Evolutionary conservation across 768 basidiomycete species (phyloP).

Genomic region (Naematelia encephala): DNA sequence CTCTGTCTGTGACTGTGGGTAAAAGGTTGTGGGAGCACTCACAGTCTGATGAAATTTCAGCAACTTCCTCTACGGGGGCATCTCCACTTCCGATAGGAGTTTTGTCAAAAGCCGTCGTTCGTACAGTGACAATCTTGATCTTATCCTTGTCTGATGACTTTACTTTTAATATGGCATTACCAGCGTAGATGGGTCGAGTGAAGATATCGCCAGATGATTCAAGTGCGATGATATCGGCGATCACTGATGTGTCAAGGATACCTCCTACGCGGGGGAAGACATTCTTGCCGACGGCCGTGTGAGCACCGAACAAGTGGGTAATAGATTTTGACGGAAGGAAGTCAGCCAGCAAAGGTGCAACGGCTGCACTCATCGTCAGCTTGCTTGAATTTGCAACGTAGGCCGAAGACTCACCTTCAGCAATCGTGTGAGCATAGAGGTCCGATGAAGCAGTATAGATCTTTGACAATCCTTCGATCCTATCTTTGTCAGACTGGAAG

Average conservation of each 20-base stretch:
- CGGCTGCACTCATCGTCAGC: slow-evolving; percentile 51
- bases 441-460: slow-evolving; percentile 48
- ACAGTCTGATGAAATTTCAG: slow-evolving; percentile 56
- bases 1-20: neutral
- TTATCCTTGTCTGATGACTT: slow-evolving; percentile 68
- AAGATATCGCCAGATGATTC: slow-evolving; percentile 68
- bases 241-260: slow-evolving; percentile 77
- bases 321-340: slow-evolving; percentile 64
- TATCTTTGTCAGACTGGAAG: slow-evolving; percentile 8
- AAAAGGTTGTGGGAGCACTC: slow-evolving; percentile 10
- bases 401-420: slow-evolving; percentile 37
- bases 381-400: neutral
- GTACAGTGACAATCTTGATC: slow-evolving; percentile 91
- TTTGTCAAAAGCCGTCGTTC: slow-evolving; percentile 78
- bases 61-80: slow-evolving; percentile 57
- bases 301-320: slow-evolving; percentile 89
- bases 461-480: slow-evolving; percentile 50
- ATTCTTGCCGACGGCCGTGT: slow-evolving; percentile 88
- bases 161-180: slow-evolving; percentile 93
- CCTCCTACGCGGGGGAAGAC: slow-evolving; percentile 90
- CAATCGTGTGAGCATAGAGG: slow-evolving; percentile 38
- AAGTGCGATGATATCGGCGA: slow-evolving; percentile 84
- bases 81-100: slow-evolving; percentile 60
- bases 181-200: slow-evolving; percentile 93
- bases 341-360: slow-evolving; percentile 78